Base-by-base conservation (phyloP, 129 eudicot species). In the Helianthus annuus region DNA sequence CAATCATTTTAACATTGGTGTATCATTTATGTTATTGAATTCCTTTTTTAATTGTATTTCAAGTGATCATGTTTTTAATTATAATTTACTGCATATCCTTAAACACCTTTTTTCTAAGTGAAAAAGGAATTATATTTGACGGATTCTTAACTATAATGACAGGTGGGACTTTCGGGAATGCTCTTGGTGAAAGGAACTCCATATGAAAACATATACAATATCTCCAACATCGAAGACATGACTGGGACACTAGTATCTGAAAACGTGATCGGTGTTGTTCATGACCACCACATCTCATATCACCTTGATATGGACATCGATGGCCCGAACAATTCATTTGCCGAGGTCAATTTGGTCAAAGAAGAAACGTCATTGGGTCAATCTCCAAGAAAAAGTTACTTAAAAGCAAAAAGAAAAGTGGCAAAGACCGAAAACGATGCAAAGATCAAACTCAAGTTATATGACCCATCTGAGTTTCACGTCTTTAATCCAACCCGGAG, bases 91-190 rank as follows among this genome's bases (percentile, higher is more conserved):
- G n/a, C 3, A 38, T 38, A 38, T 38, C 42, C 6, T 38, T 38
- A 38, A 38, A 6, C 42, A 38, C 6, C 42, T 4, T 38, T 38
- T n/a, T n/a, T n/a, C n/a, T 2, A 38, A 38, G 42, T 38, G 42
- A 38, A 7, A 52, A 52, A 5, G 15, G 1, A 0, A 3, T 1
- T 52, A 52, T 15, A 52, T 3, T 0, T 9, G 39, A 40, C 3
- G 3, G 2, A 46, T n/a, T 36, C 0, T 46, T 40, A 11, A 53
- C 24, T 4, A n/a, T 65, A 51, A 15, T 1, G 17, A 22, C 72
- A 85, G 86, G 89, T 85, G 8, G 86, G 86, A 49, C 56, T 85
- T n/a, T 71, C 84, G 0, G 90, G 90, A 13, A 76, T 85, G 86
- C 82, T 82, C 38, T 72, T 82, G 84, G 90, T 85, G 55, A 85